Evolutionary conservation across 129 eudicot genomes (phyloP).

Genomic region (Centrapalus pauciflorus): DNA sequence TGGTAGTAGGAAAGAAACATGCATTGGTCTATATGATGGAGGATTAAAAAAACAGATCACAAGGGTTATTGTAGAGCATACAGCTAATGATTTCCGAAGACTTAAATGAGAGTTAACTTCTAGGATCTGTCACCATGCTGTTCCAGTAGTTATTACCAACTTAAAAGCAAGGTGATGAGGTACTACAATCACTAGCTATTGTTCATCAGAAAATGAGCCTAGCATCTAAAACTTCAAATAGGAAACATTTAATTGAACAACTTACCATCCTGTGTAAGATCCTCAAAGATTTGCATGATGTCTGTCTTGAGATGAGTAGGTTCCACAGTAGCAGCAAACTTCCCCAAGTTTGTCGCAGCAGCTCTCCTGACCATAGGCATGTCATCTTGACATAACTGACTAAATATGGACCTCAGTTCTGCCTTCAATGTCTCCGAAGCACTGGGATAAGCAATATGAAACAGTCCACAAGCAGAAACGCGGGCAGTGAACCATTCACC

Average conservation of each 20-base stretch:
- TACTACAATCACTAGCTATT: background rate
- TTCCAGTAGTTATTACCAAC: background rate
- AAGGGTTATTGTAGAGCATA: background rate
- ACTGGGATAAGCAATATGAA: conserved; percentile 95
- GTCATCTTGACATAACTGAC: conserved; percentile 96
- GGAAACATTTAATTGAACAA: background rate
- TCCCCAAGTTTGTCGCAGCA: conserved; percentile 89
- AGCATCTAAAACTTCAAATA: conserved; percentile 5
- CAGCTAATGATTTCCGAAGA: background rate
- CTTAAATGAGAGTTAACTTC: background rate
- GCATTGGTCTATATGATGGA: background rate
- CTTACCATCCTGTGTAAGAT: conserved; percentile 89
- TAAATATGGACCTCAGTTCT: conserved; percentile 73
- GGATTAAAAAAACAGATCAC: background rate
- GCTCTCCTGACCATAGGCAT: conserved; percentile 99
- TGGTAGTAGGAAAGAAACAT: background rate
- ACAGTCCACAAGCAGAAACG: conserved; percentile 94
- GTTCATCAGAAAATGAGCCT: conserved; percentile 1
- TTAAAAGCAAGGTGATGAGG: conserved; percentile 13
- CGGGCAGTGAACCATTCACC: conserved; percentile 99
- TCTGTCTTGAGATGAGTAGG: conserved; percentile 85
- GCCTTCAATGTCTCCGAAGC: conserved; percentile 78
- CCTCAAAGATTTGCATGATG: conserved; percentile 84
- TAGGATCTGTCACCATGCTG: background rate
- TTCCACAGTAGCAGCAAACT: conserved; percentile 94